Percentiles rank a stretch among this genome's conserved stretches.
phyloP scores from a whole-genome alignment of 2,329 filamentous ascomycete species.

The Sclerotinia trifoliorum region DNA sequence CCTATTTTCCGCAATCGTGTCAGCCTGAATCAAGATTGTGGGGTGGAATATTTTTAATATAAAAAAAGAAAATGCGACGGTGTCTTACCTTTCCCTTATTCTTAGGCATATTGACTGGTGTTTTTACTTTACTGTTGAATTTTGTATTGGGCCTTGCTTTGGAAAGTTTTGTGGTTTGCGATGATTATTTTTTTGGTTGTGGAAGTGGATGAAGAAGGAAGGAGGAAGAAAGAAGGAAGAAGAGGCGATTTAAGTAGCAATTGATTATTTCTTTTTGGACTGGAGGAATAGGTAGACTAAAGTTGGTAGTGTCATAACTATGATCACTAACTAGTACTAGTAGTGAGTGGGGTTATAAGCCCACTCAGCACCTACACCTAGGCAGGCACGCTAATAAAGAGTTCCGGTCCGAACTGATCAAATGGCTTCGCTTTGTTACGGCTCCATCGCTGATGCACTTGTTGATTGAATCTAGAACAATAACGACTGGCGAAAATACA shows the following conservation, averaged over 20 bases:
- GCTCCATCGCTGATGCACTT: not conserved
- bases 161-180: not conserved
- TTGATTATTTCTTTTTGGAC: constrained; percentile 9
- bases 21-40: constrained; percentile 9
- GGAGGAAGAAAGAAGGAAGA: not conserved
- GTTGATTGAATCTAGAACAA: too few relatives aligned
- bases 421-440: constrained; percentile 2
- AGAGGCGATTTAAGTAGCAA: not conserved
- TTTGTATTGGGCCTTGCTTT: constrained; percentile 6
- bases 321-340: not conserved
- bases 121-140: constrained; percentile 18
- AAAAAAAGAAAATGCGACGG: not conserved
- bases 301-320: not conserved
- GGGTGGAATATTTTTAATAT: not conserved
- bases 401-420: not conserved
- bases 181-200: not conserved
- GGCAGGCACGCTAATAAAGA: not conserved
- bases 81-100: constrained; percentile 92
- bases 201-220: not conserved
- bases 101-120: constrained; percentile 76
- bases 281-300: not conserved
- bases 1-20: constrained; percentile 53
- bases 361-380: too few relatives aligned
- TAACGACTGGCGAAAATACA: not conserved
- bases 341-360: not conserved